Evolutionary conservation across 1,139 yeast species (phyloP), one percentile per base, ranked within the genome.

Genomic region (Diutina scorzettiae): DNA sequence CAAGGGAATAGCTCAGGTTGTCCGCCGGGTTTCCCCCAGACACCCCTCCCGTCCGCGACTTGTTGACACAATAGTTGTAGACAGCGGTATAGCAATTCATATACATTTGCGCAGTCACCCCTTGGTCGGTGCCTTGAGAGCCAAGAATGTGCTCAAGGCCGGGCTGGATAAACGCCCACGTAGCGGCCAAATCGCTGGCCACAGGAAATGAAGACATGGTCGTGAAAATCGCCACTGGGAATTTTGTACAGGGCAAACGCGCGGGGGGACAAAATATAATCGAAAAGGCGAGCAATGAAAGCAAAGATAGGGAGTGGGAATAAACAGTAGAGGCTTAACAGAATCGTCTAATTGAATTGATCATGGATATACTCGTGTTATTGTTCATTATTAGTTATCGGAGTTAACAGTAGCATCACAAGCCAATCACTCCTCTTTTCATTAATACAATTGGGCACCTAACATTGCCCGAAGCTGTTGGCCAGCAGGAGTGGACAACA

Each of bases 11-110:
- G n/a, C 66, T 60, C 47, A 48, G 39, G 27, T 45, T 46, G 20
- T 48, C 51, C 20, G 17, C 14, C 3, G 39, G 39, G 7, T 14
- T 21, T 5, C 19, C 8, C 12, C 25, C 16, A 40, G 41, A 20
- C 9, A 47, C 46, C n/a, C 41, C 19, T 2, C 47, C 43, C 29
- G 43, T 32, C 45, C 83, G 71, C 27, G 91, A 79, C 51, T 82
- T 82, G 51, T 85, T 81, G 42, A 85, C 91, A 65, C 98, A 91
- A 58, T 85, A 91, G 63, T 89, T 89, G 66, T 89, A 93, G 49
- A 91, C 83, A 3, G 95, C 95, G 1, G 95, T 84, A 58, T 81
- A 81, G 45, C 73, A 68, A 53, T 69, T 64, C 80, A 82, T 81
- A 56, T 81, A 82, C 80, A 81, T 81, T 47, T 72, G 69, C 18